These are phyloP conservation scores for Stephanodiscus minutulus DNA, from an alignment of 108 stramenopile species.

Conservation along the genomic window DNA sequence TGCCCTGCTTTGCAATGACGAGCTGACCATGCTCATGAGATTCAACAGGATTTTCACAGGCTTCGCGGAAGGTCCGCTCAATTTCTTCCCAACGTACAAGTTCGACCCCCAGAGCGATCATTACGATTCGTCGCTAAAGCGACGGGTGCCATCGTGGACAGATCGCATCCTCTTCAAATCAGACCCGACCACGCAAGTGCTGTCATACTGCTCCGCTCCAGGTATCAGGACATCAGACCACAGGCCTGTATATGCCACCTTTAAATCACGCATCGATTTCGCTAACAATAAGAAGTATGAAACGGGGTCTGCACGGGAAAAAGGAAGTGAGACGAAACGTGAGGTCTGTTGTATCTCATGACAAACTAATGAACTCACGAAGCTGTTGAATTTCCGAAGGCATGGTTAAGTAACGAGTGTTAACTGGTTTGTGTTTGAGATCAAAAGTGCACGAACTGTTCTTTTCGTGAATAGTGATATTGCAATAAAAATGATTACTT, in stretches of 20 bases:
- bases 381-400: not conserved
- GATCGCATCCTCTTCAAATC: conserved; percentile 92
- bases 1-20: conserved; percentile 66
- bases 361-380: not conserved
- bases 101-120: conserved; percentile 67
- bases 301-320: conserved; percentile 4
- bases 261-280: conserved; percentile 60
- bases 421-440: not conserved
- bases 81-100: conserved; percentile 96
- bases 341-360: conserved; percentile 40
- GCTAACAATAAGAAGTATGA: conserved; percentile 2
- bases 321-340: conserved; percentile 22
- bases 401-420: not conserved
- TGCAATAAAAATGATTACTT: not conserved
- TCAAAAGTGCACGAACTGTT: not conserved
- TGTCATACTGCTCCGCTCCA: conserved; percentile 62
- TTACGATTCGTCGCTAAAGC: conserved; percentile 53
- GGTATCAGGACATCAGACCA: conserved; percentile 83
- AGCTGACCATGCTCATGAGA: conserved; percentile 56
- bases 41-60: conserved; percentile 78
- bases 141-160: conserved; percentile 98
- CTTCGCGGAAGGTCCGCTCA: conserved; percentile 85
- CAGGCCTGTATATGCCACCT: conserved; percentile 92
- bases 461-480: not conserved
- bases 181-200: conserved; percentile 73